phyloP scores from a whole-genome alignment of 1,139 yeast species.

The Yamadazyma taylorii region DNA sequence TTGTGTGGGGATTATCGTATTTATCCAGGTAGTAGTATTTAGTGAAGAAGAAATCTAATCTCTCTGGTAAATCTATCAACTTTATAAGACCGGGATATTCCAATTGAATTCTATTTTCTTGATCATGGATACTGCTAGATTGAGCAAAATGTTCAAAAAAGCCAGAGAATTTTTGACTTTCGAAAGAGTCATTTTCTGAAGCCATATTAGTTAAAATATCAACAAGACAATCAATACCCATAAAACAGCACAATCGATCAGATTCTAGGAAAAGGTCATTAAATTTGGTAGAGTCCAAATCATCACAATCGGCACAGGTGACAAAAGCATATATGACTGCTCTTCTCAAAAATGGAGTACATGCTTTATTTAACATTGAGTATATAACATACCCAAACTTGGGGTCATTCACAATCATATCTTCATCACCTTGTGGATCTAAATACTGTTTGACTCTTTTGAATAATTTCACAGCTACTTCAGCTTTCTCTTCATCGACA shows the following conservation, averaged over 20 bases:
- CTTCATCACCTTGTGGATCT: constrained; percentile 11
- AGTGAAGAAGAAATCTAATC: constrained; percentile 70
- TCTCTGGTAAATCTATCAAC: constrained; percentile 60
- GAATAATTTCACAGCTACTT: constrained; percentile 18
- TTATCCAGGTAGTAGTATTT: constrained; percentile 50
- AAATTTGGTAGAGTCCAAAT: constrained; percentile 22
- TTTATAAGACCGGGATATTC: constrained; percentile 70
- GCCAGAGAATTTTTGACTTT: constrained; percentile 18
- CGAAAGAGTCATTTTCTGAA: constrained; percentile 13
- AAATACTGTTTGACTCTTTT: constrained; percentile 12
- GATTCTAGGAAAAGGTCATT: constrained; percentile 48
- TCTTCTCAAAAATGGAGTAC: constrained; percentile 69
- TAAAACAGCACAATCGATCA: constrained; percentile 52
- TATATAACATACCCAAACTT: constrained; percentile 43
- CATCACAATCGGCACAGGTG: constrained; percentile 54
- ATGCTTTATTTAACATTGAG: constrained; percentile 55
- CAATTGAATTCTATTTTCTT: constrained; percentile 21
- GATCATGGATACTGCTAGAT: constrained; percentile 4
- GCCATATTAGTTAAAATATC: constrained; percentile 18
- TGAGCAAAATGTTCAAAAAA: constrained; percentile 17
- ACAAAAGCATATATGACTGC: constrained; percentile 61
- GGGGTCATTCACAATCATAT: constrained; percentile 15
- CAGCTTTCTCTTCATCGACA: constrained; percentile 20
- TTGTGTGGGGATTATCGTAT: constrained; percentile 38
- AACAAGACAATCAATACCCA: constrained; percentile 46